Percentiles rank a stretch among this genome's conserved stretches.
These are phyloP conservation scores for Neofusicoccum kwambonambiense DNA, from an alignment of 2,329 filamentous ascomycete species.

Conservation along the genomic window DNA sequence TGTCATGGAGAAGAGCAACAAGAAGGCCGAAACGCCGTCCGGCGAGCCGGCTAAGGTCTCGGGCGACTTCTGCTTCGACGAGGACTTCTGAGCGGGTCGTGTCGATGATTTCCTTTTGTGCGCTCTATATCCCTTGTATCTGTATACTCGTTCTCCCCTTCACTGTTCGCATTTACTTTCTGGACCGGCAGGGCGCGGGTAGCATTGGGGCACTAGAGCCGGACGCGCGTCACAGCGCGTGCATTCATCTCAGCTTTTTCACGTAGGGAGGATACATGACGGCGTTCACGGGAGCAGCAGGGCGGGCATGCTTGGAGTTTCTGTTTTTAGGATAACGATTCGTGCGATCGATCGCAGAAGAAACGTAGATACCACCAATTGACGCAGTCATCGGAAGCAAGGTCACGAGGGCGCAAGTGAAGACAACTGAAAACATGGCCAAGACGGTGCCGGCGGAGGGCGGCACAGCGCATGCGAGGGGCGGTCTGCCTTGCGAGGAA, in stretches of 20 bases:
- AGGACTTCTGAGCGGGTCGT: constrained; percentile 75
- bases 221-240: not conserved
- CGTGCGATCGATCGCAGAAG: not conserved
- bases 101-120: constrained; percentile 21
- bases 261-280: not conserved
- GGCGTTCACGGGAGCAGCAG: constrained; percentile 12
- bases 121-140: constrained; percentile 24
- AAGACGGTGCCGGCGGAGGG: not conserved
- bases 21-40: constrained; percentile 47
- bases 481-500: not conserved
- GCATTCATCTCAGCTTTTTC: constrained; percentile 9
- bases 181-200: not conserved
- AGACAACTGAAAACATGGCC: not conserved
- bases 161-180: constrained; percentile 28
- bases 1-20: constrained; percentile 91
- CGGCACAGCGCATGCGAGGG: not conserved
- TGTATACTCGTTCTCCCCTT: constrained; percentile 19
- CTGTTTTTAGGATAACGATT: constrained; percentile 11
- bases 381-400: constrained; percentile 1
- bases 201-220: constrained; percentile 10
- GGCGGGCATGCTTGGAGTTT: constrained; percentile 16
- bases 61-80: constrained; percentile 89
- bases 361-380: constrained; percentile 18
- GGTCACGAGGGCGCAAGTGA: not conserved
- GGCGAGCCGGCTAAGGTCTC: constrained; percentile 46